phyloP scores from a whole-genome alignment of 257 asterid species.

The Nicotiana noctiflora region DNA sequence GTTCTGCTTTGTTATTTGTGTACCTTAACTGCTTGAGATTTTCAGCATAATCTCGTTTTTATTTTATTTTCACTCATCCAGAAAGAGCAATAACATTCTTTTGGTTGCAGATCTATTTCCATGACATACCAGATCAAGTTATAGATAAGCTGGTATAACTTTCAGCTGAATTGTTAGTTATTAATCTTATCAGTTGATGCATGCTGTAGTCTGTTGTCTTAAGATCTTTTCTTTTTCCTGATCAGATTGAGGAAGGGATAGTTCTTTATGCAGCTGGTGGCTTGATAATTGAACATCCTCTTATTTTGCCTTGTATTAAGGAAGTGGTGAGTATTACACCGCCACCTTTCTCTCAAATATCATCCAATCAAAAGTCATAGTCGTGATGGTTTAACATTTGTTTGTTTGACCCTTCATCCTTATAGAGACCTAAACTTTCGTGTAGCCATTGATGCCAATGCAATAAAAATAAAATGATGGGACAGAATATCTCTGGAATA shows the following conservation, averaged over 20 bases:
- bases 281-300: conserved; percentile 83
- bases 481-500: not conserved
- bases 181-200: not conserved
- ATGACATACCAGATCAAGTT: conserved; percentile 64
- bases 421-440: not conserved
- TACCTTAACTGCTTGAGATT: not conserved
- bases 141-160: conserved; percentile 64
- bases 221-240: not conserved
- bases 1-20: not conserved
- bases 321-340: conserved; percentile 54
- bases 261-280: conserved; percentile 95
- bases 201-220: not conserved
- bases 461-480: not conserved
- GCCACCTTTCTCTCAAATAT: not conserved
- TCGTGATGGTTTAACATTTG: not conserved
- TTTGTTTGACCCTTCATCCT: not conserved
- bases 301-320: conserved; percentile 64
- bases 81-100: not conserved
- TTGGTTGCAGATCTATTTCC: conserved; percentile 72
- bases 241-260: conserved; percentile 70
- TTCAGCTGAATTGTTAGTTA: not conserved
- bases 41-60: not conserved
- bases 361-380: not conserved
- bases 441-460: not conserved
- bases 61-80: not conserved